These are phyloP conservation scores for Eremochloa ophiuroides DNA, from an alignment of 176 grass and related monocot species.

Conservation along the genomic window DNA sequence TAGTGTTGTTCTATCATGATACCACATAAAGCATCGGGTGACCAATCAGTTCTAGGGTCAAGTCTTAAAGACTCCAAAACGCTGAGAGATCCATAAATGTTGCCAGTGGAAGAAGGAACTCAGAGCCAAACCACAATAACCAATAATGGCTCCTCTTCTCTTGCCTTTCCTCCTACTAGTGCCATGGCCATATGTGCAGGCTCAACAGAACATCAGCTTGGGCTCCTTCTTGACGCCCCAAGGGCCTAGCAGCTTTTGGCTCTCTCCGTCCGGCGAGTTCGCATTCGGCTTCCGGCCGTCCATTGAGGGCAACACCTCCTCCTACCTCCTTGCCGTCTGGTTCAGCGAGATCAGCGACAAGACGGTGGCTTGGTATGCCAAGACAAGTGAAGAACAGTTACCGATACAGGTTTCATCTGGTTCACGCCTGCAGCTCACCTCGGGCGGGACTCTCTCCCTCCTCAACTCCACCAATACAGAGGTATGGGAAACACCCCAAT, in stretches of 20 bases:
- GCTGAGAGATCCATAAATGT: neutral
- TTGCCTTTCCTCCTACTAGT: neutral
- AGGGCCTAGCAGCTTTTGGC: slow-evolving; percentile 17
- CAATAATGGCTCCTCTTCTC: neutral
- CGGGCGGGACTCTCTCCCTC: slow-evolving; percentile 19
- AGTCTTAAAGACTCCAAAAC: neutral
- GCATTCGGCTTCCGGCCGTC: slow-evolving; percentile 14
- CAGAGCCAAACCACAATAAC: neutral
- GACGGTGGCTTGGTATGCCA: slow-evolving; percentile 44
- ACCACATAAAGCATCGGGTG: neutral
- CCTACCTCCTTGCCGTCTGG: slow-evolving; percentile 50
- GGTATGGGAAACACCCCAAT: slow-evolving; percentile 16
- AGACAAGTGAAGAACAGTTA: neutral
- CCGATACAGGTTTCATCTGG: neutral
- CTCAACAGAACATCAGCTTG: slow-evolving; percentile 12
- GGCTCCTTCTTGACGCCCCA: slow-evolving; percentile 24
- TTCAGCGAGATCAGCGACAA: slow-evolving; percentile 40
- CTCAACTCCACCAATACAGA: neutral
- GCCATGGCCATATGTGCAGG: neutral
- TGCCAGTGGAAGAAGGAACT: neutral
- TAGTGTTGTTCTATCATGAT: neutral
- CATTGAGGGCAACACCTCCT: neutral
- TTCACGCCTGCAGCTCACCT: slow-evolving; percentile 29
- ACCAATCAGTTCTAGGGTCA: neutral
- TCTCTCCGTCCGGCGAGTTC: slow-evolving; percentile 10